Evolutionary conservation across 2,329 filamentous ascomycete species (phyloP).

Genomic region (Claviceps digitariae): DNA sequence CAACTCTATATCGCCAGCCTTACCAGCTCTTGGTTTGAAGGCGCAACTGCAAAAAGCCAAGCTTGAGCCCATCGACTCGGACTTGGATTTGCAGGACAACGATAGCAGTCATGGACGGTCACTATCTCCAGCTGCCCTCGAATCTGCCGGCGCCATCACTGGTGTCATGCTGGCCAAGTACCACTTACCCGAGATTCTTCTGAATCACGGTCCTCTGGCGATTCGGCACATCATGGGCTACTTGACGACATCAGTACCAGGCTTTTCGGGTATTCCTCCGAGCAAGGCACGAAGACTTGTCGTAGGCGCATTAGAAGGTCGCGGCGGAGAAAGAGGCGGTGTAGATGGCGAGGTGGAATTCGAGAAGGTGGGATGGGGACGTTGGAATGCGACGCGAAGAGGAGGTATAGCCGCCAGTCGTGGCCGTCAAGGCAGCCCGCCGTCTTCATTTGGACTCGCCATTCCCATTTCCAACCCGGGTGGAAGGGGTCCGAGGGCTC

Average conservation of each 20-base stretch:
- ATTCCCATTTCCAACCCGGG: constrained; percentile 42
- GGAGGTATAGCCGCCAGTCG: constrained; percentile 49
- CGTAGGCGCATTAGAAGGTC: constrained; percentile 80
- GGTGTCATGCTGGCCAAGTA: constrained; percentile 74
- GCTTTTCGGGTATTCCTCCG: constrained; percentile 77
- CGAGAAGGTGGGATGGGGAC: constrained; percentile 93
- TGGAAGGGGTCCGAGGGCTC: constrained; percentile 34
- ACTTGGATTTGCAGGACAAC: constrained; percentile 68
- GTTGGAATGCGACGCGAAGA: constrained; percentile 75
- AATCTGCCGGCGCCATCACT: constrained; percentile 73
- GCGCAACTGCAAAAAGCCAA: constrained; percentile 47
- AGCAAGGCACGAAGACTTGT: constrained; percentile 84
- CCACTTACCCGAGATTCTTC: constrained; percentile 79
- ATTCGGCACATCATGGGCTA: constrained; percentile 95
- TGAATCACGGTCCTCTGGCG: constrained; percentile 78
- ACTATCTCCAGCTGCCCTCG: constrained; percentile 38
- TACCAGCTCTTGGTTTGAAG: constrained; percentile 70
- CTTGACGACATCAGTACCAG: constrained; percentile 82
- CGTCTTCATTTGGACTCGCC: constrained; percentile 30
- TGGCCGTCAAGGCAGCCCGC: constrained; percentile 28
- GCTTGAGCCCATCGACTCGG: constrained; percentile 62
- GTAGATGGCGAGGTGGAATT: constrained; percentile 64
- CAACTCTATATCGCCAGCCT: constrained; percentile 82
- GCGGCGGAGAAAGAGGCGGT: constrained; percentile 49
- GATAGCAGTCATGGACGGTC: constrained; percentile 18